phyloP scores from a whole-genome alignment of 345 rosid genomes.

The Aquilaria sinensis region DNA sequence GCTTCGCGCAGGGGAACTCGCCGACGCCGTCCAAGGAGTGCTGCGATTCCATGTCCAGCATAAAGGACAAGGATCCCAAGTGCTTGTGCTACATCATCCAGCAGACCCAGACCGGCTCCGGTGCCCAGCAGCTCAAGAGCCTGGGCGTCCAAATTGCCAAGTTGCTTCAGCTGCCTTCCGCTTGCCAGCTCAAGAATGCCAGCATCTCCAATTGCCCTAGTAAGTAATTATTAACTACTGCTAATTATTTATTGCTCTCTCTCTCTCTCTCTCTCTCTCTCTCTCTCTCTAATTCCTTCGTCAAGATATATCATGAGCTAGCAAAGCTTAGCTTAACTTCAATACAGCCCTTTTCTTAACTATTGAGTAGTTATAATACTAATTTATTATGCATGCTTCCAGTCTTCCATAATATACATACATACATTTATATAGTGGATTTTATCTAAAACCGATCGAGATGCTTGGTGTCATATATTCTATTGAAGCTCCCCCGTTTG shows the following conservation, averaged over 20 bases:
- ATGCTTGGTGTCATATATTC: no score
- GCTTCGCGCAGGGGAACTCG: constrained; percentile 57
- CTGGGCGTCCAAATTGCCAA: constrained; percentile 60
- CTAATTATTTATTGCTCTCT: neutral
- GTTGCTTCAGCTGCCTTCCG: constrained; percentile 74
- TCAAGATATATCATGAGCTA: no score
- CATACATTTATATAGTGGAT: no score
- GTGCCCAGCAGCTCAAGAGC: constrained; percentile 41
- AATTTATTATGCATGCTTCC: no score
- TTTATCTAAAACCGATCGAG: no score
- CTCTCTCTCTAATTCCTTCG: no score
- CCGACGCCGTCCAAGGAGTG: constrained; percentile 51
- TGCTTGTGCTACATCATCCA: constrained; percentile 77
- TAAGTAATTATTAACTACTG: constrained; percentile 15
- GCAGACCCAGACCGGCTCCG: constrained; percentile 35
- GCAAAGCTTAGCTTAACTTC: no score
- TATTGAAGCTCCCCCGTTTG: no score
- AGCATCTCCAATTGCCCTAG: constrained; percentile 64
- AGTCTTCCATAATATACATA: no score
- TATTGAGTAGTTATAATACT: no score
- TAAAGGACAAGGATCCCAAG: constrained; percentile 55
- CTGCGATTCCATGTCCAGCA: constrained; percentile 46
- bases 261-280: no score
- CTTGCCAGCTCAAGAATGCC: constrained; percentile 66
- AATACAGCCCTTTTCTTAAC: no score